A percentile compares a stretch with the other conserved stretches of the same genome.
phyloP scores from a whole-genome alignment of 2,329 filamentous ascomycete species.

The Graphilbum fragrans region DNA sequence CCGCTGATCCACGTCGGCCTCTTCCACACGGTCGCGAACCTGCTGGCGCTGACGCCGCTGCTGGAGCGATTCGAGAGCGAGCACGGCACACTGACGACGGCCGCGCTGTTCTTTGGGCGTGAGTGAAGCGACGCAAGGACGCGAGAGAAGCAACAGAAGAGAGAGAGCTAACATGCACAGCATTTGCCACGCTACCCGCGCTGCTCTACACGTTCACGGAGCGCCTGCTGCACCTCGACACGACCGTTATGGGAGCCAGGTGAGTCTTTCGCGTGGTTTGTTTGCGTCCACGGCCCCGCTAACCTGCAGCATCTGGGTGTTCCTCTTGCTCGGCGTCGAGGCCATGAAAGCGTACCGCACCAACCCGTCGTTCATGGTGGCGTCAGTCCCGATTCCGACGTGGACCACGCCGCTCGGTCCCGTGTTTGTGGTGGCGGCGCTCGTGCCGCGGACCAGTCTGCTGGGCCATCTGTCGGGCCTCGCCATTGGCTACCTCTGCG shows the following conservation, averaged over 20 bases:
- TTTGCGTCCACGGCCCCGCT: constrained; percentile 7
- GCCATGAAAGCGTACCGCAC: constrained; percentile 73
- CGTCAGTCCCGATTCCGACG: constrained; percentile 63
- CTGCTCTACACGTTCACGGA: constrained; percentile 72
- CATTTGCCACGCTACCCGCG: constrained; percentile 71
- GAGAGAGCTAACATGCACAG: constrained; percentile 24
- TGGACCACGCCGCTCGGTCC: constrained; percentile 81
- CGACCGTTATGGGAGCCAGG: constrained; percentile 71
- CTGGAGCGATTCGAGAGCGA: constrained; percentile 89
- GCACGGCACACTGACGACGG: constrained; percentile 78
- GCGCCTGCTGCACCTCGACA: constrained; percentile 59
- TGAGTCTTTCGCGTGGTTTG: constrained; percentile 23
- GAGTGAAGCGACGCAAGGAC: constrained; percentile 27
- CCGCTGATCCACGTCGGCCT: constrained; percentile 75
- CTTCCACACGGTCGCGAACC: constrained; percentile 70
- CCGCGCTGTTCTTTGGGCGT: constrained; percentile 86
- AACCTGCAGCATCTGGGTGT: constrained; percentile 69
- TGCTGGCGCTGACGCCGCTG: constrained; percentile 71
- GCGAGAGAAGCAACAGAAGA: background rate
- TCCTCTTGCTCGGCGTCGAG: constrained; percentile 74
- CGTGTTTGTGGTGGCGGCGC: constrained; percentile 59
- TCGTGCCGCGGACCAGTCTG: constrained; percentile 73
- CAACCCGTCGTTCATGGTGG: constrained; percentile 64
- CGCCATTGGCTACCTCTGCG: constrained; percentile 80
- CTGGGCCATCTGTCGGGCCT: constrained; percentile 79